Evolutionary conservation across 176 grass and related monocot genomes (phyloP).

Genomic region (Carex parvula): DNA sequence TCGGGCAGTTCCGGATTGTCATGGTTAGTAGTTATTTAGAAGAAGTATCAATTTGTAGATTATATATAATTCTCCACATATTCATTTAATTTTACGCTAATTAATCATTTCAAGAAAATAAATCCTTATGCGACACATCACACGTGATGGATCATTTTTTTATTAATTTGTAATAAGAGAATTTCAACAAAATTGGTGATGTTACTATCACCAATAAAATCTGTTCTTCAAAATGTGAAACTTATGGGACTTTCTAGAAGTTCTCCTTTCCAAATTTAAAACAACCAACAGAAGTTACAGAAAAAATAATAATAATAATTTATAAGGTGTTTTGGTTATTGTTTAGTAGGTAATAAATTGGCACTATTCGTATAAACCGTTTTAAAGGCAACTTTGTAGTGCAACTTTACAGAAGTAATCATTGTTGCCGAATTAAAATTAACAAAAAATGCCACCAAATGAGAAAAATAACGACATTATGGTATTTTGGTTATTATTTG

Average conservation of each 20-base stretch:
- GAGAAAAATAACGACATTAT: background rate
- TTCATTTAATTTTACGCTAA: background rate
- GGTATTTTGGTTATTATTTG: background rate
- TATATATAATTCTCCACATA: background rate
- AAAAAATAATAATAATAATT: background rate
- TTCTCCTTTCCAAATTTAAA: background rate
- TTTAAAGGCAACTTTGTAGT: background rate
- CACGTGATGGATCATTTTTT: background rate
- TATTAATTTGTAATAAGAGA: background rate
- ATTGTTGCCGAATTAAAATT: background rate
- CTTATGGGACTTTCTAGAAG: background rate
- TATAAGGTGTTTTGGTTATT: background rate
- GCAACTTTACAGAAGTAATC: background rate
- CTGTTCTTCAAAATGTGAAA: background rate
- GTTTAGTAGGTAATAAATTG: background rate
- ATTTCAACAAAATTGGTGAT: background rate
- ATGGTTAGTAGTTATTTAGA: no score
- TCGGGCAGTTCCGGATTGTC: no score
- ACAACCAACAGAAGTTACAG: background rate
- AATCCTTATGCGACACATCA: no score
- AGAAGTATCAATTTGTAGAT: background rate
- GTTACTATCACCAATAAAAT: background rate
- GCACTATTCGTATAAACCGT: background rate
- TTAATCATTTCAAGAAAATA: background rate
- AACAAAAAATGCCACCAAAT: background rate